These are phyloP conservation scores for Calonectria hongkongensis DNA, from an alignment of 2,329 filamentous ascomycete species.

Conservation along the genomic window DNA sequence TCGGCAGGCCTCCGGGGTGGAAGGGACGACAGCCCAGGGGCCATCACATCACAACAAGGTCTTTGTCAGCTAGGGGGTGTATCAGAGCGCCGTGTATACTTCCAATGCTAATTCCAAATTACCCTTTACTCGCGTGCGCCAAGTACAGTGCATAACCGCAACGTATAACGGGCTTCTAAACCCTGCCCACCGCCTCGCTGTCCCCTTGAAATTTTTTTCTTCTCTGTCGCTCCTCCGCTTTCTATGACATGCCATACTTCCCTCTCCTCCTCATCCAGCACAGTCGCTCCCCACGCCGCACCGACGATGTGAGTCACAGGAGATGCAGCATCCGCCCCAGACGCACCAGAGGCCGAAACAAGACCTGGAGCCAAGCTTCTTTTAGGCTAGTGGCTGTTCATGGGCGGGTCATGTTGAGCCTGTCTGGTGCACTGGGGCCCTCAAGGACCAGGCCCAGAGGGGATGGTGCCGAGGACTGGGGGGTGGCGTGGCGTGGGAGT, in stretches of 20 bases:
- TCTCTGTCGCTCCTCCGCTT: slow-evolving; percentile 6
- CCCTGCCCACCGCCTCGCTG: slow-evolving; percentile 3
- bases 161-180: slow-evolving; percentile 11
- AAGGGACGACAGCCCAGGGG: slow-evolving; percentile 28
- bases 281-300: slow-evolving; percentile 44
- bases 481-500: slow-evolving; percentile 33
- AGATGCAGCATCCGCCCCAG: slow-evolving; percentile 48
- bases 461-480: slow-evolving; percentile 33
- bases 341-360: slow-evolving; percentile 50
- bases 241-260: slow-evolving; percentile 16
- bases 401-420: slow-evolving; percentile 42
- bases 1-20: slow-evolving; percentile 27
- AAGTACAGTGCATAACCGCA: slow-evolving; percentile 17
- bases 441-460: slow-evolving; percentile 35
- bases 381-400: slow-evolving; percentile 46
- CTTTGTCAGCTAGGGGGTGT: slow-evolving; percentile 27
- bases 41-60: slow-evolving; percentile 34
- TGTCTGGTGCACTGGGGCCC: slow-evolving; percentile 23
- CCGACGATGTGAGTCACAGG: slow-evolving; percentile 55
- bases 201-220: background rate
- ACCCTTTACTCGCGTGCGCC: slow-evolving; percentile 16
- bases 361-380: slow-evolving; percentile 48
- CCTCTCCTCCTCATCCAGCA: slow-evolving; percentile 35
- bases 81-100: slow-evolving; percentile 16
- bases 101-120: slow-evolving; percentile 32